Evolutionary conservation across 768 basidiomycete genomes (phyloP).

Genomic region (Scleroderma bovista): DNA sequence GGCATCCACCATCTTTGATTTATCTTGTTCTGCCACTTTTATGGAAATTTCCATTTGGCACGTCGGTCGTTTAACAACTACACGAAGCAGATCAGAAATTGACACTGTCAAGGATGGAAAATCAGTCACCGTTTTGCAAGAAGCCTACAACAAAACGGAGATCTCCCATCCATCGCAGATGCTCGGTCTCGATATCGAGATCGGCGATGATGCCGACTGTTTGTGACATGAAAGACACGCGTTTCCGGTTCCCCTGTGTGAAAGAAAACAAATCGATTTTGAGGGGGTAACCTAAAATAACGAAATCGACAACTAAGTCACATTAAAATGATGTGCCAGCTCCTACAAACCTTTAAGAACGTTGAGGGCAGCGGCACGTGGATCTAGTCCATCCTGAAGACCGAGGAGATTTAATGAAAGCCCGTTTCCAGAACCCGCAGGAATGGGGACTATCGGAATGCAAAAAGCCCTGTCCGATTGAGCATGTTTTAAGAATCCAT

Average conservation of each 20-base stretch:
- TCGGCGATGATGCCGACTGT: slow-evolving; percentile 83
- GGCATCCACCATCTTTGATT: slow-evolving; percentile 58
- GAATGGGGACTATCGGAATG: slow-evolving; percentile 72
- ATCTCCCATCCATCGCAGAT: slow-evolving; percentile 84
- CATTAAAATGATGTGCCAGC: not conserved
- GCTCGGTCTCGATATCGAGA: slow-evolving; percentile 76
- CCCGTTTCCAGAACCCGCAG: slow-evolving; percentile 80
- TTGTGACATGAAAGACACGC: slow-evolving; percentile 80
- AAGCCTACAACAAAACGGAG: slow-evolving; percentile 71
- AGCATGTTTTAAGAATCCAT: slow-evolving; percentile 68
- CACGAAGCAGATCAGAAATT: slow-evolving; percentile 1
- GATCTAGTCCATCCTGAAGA: slow-evolving; percentile 60
- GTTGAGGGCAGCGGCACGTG: slow-evolving; percentile 69
- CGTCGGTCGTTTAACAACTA: slow-evolving; percentile 56
- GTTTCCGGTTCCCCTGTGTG: slow-evolving; percentile 56
- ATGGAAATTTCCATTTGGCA: slow-evolving; percentile 68
- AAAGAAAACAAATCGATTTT: slow-evolving; percentile 73
- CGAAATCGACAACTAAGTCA: not conserved
- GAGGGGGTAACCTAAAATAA: slow-evolving; percentile 57
- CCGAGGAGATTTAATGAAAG: slow-evolving; percentile 71
- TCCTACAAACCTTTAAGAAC: slow-evolving; percentile 62
- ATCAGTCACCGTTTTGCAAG: slow-evolving; percentile 55
- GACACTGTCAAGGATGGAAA: too few species aligned
- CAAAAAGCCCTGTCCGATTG: slow-evolving; percentile 55
- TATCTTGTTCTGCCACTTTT: slow-evolving; percentile 66